Evolutionary conservation across 2,329 filamentous ascomycete species (phyloP).

Genomic region (Aspergillus persii): DNA sequence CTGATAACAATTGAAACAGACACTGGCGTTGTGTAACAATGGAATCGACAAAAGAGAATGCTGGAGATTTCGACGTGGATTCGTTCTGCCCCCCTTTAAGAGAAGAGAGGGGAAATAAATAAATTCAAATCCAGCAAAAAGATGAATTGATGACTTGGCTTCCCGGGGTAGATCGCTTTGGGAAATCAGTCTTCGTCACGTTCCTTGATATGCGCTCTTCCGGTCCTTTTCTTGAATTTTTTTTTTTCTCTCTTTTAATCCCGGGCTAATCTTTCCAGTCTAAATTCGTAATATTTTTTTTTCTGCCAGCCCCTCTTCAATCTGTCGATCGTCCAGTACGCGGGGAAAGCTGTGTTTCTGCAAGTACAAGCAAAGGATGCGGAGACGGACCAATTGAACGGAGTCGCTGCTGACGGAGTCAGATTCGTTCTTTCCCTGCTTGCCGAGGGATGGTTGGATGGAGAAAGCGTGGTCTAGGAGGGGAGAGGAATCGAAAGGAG

Average conservation of each 20-base stretch:
- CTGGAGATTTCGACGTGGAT: conserved; percentile 12
- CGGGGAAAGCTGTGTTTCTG: conserved; percentile 35
- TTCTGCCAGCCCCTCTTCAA: conserved; percentile 24
- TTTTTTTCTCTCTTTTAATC: conserved; percentile 20
- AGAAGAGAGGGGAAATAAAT: background rate
- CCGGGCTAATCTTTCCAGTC: conserved; percentile 12
- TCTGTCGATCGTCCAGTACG: conserved; percentile 32
- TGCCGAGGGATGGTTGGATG: background rate
- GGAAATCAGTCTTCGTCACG: conserved; percentile 15
- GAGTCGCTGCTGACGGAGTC: conserved; percentile 14
- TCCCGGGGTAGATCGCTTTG: conserved; percentile 7
- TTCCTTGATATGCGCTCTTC: conserved; percentile 11
- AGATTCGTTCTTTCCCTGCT: conserved; percentile 11
- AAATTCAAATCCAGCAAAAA: conserved; percentile 3
- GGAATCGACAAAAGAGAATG: conserved; percentile 7
- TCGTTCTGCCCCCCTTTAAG: conserved; percentile 1
- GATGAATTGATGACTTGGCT: conserved; percentile 13
- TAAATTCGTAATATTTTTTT: conserved; percentile 10
- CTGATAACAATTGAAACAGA: conserved; percentile 24
- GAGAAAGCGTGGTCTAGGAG: conserved; percentile 5
- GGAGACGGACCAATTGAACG: conserved; percentile 31
- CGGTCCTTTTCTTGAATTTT: conserved; percentile 18
- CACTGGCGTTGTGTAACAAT: conserved; percentile 23
- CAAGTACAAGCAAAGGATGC: conserved; percentile 25
- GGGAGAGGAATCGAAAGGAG: conserved; percentile 9